These are phyloP conservation scores for Pseudophaeomoniella oleicola DNA, from an alignment of 2,329 filamentous ascomycete species.

Conservation along the genomic window DNA sequence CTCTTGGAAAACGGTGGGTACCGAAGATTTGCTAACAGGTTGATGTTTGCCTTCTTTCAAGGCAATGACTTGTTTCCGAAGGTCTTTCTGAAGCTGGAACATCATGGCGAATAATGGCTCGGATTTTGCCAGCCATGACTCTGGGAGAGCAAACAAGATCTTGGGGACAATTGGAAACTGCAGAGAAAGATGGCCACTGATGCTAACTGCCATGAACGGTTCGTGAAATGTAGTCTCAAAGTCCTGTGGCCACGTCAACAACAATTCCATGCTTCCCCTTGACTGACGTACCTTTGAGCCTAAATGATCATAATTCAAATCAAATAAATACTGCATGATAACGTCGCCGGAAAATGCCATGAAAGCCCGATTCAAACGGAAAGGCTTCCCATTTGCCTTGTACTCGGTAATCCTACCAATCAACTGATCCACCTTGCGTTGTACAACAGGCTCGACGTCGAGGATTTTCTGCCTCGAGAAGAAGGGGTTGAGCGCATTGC, in stretches of 20 bases:
- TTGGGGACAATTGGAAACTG: too few relatives aligned
- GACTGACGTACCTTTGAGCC: too few relatives aligned
- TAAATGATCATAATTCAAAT: slow-evolving; percentile 9
- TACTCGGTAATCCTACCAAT: slow-evolving; percentile 9
- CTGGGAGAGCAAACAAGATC: too few relatives aligned
- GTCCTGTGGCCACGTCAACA: too few relatives aligned
- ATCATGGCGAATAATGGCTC: too few relatives aligned
- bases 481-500: slow-evolving; percentile 12
- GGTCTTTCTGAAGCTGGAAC: too few relatives aligned
- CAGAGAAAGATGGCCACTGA: too few relatives aligned
- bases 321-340: slow-evolving; percentile 17
- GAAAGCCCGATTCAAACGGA: slow-evolving; percentile 7
- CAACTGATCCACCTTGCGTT: slow-evolving; percentile 12
- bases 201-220: too few relatives aligned
- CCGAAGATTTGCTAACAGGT: neutral
- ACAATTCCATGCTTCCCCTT: too few relatives aligned
- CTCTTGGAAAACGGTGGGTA: slow-evolving; percentile 16
- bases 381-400: slow-evolving; percentile 3
- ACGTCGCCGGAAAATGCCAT: slow-evolving; percentile 14
- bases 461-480: slow-evolving; percentile 10
- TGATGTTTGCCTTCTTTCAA: slow-evolving; percentile 5
- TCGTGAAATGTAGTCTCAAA: too few relatives aligned
- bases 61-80: slow-evolving; percentile 2
- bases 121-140: too few relatives aligned
- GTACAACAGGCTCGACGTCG: slow-evolving; percentile 12